Evolutionary conservation across 2,329 filamentous ascomycete genomes (phyloP).

Genomic region (Colletotrichum sp.): DNA sequence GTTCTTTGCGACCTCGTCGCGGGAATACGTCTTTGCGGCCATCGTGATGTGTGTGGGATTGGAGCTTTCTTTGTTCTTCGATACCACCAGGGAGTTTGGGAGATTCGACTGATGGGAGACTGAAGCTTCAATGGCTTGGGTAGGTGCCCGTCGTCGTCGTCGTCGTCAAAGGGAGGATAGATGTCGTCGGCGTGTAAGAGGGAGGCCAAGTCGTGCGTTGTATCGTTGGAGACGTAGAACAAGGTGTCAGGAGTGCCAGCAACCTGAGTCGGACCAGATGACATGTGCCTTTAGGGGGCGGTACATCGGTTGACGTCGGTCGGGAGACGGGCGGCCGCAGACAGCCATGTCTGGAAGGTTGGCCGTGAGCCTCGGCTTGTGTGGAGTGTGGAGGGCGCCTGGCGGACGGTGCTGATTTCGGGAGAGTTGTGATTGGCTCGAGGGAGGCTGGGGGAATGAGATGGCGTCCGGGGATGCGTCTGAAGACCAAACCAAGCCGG

Average conservation of each 20-base stretch:
- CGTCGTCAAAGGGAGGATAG: background rate
- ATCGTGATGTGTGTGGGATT: conserved; percentile 24
- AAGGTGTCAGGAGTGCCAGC: background rate
- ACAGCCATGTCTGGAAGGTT: conserved; percentile 7
- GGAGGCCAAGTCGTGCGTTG: background rate
- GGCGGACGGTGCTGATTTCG: conserved; percentile 19
- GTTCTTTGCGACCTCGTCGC: conserved; percentile 75
- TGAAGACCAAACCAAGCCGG: background rate
- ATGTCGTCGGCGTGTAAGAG: background rate
- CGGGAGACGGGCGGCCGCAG: background rate
- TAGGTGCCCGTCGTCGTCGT: background rate
- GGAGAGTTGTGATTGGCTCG: conserved; percentile 8
- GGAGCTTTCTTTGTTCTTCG: background rate
- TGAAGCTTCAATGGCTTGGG: background rate
- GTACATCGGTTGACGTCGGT: conserved; percentile 13
- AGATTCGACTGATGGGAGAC: background rate
- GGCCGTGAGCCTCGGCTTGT: conserved; percentile 17
- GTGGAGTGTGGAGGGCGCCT: conserved; percentile 6
- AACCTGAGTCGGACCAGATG: background rate
- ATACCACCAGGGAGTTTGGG: background rate
- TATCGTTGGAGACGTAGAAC: background rate
- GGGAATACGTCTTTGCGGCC: conserved; percentile 57
- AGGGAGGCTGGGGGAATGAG: background rate
- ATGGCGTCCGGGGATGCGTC: conserved; percentile 5
- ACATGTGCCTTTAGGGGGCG: background rate